These are phyloP conservation scores for Pseudocercospora cruenta DNA, from an alignment of 2,329 filamentous ascomycete genomes.

Conservation along the genomic window DNA sequence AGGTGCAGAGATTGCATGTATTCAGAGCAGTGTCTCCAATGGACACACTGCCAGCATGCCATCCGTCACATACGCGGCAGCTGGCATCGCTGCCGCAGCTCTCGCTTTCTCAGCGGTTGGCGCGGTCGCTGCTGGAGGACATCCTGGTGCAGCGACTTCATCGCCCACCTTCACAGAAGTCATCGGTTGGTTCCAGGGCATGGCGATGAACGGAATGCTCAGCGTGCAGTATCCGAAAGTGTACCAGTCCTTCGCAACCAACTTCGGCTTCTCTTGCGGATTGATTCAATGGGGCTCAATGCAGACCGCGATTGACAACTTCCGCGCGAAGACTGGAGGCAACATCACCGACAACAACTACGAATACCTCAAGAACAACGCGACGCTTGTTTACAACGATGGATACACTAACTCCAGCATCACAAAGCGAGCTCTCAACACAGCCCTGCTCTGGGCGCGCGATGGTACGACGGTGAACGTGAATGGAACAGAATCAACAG, in stretches of 20 bases:
- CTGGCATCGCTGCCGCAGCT: slow-evolving; percentile 82
- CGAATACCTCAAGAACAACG: slow-evolving; percentile 73
- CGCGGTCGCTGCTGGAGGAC: slow-evolving; percentile 59
- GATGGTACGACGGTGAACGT: slow-evolving; percentile 43
- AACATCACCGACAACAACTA: slow-evolving; percentile 83
- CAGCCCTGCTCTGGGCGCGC: slow-evolving; percentile 34
- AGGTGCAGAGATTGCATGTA: slow-evolving; percentile 70
- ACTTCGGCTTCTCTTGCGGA: slow-evolving; percentile 90
- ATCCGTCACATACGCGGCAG: slow-evolving; percentile 81
- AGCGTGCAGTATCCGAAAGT: slow-evolving; percentile 85
- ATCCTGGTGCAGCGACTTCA: slow-evolving; percentile 63
- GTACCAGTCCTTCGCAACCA: slow-evolving; percentile 86
- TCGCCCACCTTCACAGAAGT: slow-evolving; percentile 87
- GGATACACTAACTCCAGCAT: slow-evolving; percentile 47
- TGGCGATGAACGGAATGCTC: slow-evolving; percentile 96
- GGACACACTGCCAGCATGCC: slow-evolving; percentile 78
- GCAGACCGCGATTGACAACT: slow-evolving; percentile 80
- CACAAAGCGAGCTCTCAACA: slow-evolving; percentile 38
- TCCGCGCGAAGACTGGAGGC: slow-evolving; percentile 79
- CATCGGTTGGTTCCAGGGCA: slow-evolving; percentile 86
- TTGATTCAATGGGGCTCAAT: slow-evolving; percentile 80
- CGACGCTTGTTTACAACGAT: slow-evolving; percentile 72
- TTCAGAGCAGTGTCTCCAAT: slow-evolving; percentile 80
- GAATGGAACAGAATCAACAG: slow-evolving; percentile 45
- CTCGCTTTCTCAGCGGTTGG: slow-evolving; percentile 73